Evolutionary conservation across 441 rosid genomes (phyloP).

Genomic region (Isatis lusitanica): DNA sequence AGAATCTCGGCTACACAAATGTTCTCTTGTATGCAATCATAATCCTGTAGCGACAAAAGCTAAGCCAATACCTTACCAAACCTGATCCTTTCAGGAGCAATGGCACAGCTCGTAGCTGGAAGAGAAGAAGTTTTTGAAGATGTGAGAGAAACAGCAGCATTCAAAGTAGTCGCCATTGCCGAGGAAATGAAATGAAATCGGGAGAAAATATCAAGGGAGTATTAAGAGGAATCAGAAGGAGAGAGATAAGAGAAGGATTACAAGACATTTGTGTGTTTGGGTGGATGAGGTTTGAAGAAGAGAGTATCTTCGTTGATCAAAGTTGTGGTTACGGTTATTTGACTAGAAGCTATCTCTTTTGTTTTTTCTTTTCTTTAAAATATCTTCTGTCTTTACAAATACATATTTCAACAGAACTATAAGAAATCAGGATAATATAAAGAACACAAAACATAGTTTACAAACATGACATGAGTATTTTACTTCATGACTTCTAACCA

Average conservation of each 20-base stretch:
- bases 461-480: too few relatives aligned
- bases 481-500: too few relatives aligned
- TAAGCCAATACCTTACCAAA: conserved; percentile 54
- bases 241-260: conserved; percentile 37
- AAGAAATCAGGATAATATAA: neutral
- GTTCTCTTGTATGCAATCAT: neutral
- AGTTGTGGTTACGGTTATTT: conserved; percentile 37
- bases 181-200: conserved; percentile 16
- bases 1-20: neutral
- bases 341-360: conserved; percentile 16
- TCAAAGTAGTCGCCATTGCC: conserved; percentile 72
- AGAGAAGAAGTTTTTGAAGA: conserved; percentile 62
- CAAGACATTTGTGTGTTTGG: conserved; percentile 33
- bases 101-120: conserved; percentile 52
- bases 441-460: too few relatives aligned
- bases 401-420: neutral
- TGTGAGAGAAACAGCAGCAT: conserved; percentile 78
- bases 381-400: neutral
- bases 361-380: neutral
- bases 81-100: conserved; percentile 65
- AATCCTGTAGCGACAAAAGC: neutral
- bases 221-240: conserved; percentile 29
- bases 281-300: conserved; percentile 37
- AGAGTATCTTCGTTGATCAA: conserved; percentile 25
- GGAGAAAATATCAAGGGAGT: conserved; percentile 4